phyloP scores from a whole-genome alignment of 108 stramenopile genomes.

The Nitzschia inconspicua region DNA sequence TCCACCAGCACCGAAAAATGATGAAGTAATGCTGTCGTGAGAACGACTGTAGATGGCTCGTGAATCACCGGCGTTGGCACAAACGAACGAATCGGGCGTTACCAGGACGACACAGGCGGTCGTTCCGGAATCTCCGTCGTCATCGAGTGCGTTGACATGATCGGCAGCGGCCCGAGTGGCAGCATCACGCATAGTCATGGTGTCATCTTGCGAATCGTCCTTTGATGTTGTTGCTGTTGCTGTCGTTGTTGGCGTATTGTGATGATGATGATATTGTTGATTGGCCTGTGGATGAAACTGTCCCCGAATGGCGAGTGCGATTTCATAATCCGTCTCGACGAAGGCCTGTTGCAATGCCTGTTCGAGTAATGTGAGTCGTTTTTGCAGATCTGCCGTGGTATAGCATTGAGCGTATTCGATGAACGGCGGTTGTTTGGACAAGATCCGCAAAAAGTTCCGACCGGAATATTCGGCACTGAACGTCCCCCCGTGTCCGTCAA shows the following conservation, averaged over 20 bases:
- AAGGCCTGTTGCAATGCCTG: conserved; percentile 66
- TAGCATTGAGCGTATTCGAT: conserved; percentile 46
- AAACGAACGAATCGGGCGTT: conserved; percentile 82
- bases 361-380: conserved; percentile 11
- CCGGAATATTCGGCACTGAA: conserved; percentile 73
- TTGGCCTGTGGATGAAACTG: conserved; percentile 16
- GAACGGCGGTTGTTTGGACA: conserved; percentile 53
- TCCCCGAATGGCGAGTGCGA: conserved; percentile 22
- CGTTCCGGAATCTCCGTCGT: conserved; percentile 58
- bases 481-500: conserved; percentile 88
- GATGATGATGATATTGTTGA: conserved; percentile 8
- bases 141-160: conserved; percentile 3
- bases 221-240: background rate
- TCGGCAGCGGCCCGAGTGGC: background rate
- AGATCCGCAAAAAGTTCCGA: conserved; percentile 55
- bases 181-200: background rate
- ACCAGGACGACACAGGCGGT: conserved; percentile 84
- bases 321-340: conserved; percentile 72
- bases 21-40: too few species aligned
- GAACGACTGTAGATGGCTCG: conserved; percentile 47
- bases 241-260: background rate
- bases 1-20: too few species aligned
- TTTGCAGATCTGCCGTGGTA: background rate
- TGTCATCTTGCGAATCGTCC: background rate
- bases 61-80: conserved; percentile 97